phyloP scores from a whole-genome alignment of 257 asterid genomes.

The Catharanthus roseus region DNA sequence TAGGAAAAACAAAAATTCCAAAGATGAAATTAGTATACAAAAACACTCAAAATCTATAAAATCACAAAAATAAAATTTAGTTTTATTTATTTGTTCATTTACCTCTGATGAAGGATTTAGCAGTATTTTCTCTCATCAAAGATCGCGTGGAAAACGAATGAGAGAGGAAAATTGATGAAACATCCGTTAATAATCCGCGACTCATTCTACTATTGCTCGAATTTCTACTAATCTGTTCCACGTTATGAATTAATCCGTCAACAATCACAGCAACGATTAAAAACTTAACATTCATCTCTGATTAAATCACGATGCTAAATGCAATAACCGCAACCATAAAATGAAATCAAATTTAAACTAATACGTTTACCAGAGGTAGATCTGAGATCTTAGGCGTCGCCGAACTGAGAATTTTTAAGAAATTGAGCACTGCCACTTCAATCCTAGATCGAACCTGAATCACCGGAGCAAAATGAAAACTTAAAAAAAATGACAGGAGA shows the following conservation, averaged over 20 bases:
- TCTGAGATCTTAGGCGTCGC: slow-evolving; percentile 57
- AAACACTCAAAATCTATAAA: neutral
- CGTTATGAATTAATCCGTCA: neutral
- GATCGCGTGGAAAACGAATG: slow-evolving; percentile 65
- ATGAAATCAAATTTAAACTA: neutral
- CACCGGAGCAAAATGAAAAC: neutral
- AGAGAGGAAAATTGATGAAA: slow-evolving; percentile 61
- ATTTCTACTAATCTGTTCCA: slow-evolving; percentile 54
- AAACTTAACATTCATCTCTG: neutral
- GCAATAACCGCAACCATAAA: neutral
- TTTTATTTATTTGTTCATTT: neutral
- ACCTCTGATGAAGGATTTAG: slow-evolving; percentile 77
- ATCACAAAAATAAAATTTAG: too few relatives aligned
- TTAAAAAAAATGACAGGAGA: neutral
- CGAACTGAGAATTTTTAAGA: slow-evolving; percentile 63
- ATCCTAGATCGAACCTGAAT: slow-evolving; percentile 83
- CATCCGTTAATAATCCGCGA: slow-evolving; percentile 62
- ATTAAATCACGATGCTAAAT: neutral
- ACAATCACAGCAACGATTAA: neutral
- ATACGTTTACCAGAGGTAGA: slow-evolving; percentile 54
- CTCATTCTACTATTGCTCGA: slow-evolving; percentile 67
- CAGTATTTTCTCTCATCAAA: slow-evolving; percentile 58
- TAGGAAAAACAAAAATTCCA: neutral
- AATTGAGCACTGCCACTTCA: slow-evolving; percentile 77
- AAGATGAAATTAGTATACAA: neutral